Percentiles rank a stretch among this genome's conserved stretches.
Conservation (phyloP, 768 basidiomycete genomes). For the Pholiota molesta region DNA sequence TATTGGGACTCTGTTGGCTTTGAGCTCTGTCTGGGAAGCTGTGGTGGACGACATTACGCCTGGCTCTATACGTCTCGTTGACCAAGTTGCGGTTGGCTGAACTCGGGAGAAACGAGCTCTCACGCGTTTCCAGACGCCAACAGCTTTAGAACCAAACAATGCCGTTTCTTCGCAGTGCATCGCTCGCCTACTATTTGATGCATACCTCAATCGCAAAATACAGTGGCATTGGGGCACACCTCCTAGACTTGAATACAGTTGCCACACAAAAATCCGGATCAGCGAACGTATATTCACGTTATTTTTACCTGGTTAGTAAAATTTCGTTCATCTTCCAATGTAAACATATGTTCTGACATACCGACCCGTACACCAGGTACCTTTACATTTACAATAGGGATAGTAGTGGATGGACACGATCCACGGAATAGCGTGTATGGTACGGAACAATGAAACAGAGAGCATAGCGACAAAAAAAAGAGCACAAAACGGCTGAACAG, state of each 20-base stretch:
- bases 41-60: conserved; percentile 64
- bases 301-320: background rate
- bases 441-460: background rate
- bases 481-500: background rate
- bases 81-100: conserved; percentile 17
- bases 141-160: conserved; percentile 14
- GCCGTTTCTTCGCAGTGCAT: background rate
- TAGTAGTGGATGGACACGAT: background rate
- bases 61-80: conserved; percentile 1
- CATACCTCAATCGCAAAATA: no score
- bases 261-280: no score
- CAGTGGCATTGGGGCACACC: no score
- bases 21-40: conserved; percentile 84
- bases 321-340: background rate
- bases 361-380: conserved; percentile 7
- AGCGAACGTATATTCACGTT: no score
- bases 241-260: no score
- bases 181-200: no score
- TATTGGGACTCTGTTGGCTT: conserved; percentile 72
- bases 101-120: conserved; percentile 12
- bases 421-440: background rate
- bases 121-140: background rate
- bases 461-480: background rate
- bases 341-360: background rate
- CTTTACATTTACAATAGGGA: conserved; percentile 7